phyloP scores from a whole-genome alignment of 805 yeast species.

The Wickerhamomyces pijperi region DNA sequence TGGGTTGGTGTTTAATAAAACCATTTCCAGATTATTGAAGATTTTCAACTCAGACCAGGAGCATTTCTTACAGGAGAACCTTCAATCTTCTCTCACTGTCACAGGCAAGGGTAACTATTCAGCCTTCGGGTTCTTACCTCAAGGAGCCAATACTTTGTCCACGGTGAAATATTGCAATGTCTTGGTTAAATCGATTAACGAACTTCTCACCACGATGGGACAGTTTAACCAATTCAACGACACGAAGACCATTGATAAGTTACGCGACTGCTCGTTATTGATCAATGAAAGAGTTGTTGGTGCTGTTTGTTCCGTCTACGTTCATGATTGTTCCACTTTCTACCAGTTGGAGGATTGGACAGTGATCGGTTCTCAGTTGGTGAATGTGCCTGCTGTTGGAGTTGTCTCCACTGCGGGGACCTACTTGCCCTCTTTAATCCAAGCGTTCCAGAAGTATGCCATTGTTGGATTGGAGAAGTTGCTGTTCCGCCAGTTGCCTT shows the following conservation, averaged over 20 bases:
- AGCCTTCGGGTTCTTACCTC: constrained; percentile 50
- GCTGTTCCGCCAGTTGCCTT: constrained; percentile 24
- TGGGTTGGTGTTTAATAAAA: constrained; percentile 20
- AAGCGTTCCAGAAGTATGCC: constrained; percentile 22
- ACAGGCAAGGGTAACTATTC: constrained; percentile 18
- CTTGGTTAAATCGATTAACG: constrained; percentile 31
- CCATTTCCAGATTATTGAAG: constrained; percentile 19
- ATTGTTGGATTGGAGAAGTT: constrained; percentile 23
- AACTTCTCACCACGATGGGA: constrained; percentile 31
- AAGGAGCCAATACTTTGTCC: constrained; percentile 51
- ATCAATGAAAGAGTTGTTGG: constrained; percentile 32
- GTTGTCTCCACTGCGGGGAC: too few relatives aligned
- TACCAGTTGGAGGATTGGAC: constrained; percentile 30
- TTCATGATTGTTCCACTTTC: constrained; percentile 34
- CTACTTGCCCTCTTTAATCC: constrained; percentile 24
- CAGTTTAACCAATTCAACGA: constrained; percentile 26
- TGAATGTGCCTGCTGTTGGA: too few relatives aligned
- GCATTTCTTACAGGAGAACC: constrained; percentile 3
- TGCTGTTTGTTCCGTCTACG: constrained; percentile 39
- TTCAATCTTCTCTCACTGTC: neutral
- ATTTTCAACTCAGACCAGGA: constrained; percentile 25
- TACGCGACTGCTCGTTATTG: constrained; percentile 25
- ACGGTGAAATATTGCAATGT: constrained; percentile 40
- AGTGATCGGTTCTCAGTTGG: too few relatives aligned
- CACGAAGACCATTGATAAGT: constrained; percentile 24